These are phyloP conservation scores for Adansonia digitata DNA, from an alignment of 345 rosid genomes.

Conservation along the genomic window DNA sequence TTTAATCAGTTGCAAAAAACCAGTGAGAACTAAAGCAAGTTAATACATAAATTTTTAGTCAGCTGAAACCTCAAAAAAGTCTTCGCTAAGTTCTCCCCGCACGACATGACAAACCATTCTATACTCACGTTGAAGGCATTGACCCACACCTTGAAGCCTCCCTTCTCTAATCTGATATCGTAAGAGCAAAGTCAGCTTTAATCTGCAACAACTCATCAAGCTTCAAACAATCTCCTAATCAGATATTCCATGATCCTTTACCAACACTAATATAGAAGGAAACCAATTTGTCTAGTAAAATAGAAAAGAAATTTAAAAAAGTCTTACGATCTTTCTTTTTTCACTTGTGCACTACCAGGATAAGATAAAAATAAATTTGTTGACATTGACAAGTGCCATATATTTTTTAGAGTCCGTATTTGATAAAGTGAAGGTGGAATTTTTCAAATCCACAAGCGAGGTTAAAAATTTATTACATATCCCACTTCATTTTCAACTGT, in stretches of 20 bases:
- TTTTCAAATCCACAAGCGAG: too few relatives aligned
- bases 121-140: slow-evolving; percentile 71
- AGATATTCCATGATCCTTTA: slow-evolving; percentile 4
- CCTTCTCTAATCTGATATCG: slow-evolving; percentile 80
- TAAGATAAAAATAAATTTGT: too few relatives aligned
- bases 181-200: slow-evolving; percentile 14
- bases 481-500: too few relatives aligned
- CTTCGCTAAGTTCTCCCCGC: slow-evolving; percentile 75
- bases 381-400: too few relatives aligned
- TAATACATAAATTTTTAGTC: neutral
- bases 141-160: slow-evolving; percentile 76
- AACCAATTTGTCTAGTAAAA: too few relatives aligned
- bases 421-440: too few relatives aligned
- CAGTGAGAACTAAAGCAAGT: neutral
- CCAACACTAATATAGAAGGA: too few relatives aligned
- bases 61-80: slow-evolving; percentile 72
- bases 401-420: too few relatives aligned
- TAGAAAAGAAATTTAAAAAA: too few relatives aligned
- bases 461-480: too few relatives aligned
- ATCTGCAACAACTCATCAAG: neutral
- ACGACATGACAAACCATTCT: slow-evolving; percentile 85
- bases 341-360: too few relatives aligned
- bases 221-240: neutral
- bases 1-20: neutral
- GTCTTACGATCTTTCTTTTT: too few relatives aligned